Evolutionary conservation across 78 protist species (phyloP).

Genomic region (Polysphondylium violaceum): DNA sequence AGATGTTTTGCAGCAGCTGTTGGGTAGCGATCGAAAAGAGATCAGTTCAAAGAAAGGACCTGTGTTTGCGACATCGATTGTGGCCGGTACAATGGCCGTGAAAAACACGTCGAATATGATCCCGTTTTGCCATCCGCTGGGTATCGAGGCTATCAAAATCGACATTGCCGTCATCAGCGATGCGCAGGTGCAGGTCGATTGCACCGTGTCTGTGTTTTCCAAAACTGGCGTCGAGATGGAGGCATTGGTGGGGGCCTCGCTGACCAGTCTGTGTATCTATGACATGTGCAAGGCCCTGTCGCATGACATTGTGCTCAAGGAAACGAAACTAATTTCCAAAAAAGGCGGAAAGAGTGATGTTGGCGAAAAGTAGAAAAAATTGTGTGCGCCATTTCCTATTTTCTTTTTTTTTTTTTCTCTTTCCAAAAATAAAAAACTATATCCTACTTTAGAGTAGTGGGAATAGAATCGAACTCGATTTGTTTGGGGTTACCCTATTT

Average conservation of each 20-base stretch:
- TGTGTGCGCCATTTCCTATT: background rate
- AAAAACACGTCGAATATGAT: slow-evolving; percentile 83
- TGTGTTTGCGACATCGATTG: slow-evolving; percentile 82
- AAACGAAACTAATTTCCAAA: slow-evolving; percentile 70
- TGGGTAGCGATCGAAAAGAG: slow-evolving; percentile 2
- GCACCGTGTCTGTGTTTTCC: background rate
- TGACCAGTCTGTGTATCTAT: slow-evolving; percentile 84
- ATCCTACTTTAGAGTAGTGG: no score
- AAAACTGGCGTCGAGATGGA: slow-evolving; percentile 95
- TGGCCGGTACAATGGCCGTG: slow-evolving; percentile 92
- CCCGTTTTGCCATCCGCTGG: slow-evolving; percentile 91
- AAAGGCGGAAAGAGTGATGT: slow-evolving; percentile 86
- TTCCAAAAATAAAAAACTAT: background rate
- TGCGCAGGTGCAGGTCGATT: slow-evolving; percentile 11
- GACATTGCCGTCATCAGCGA: slow-evolving; percentile 3
- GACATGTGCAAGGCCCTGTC: slow-evolving; percentile 92
- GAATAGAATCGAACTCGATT: no score
- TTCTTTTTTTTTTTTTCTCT: background rate
- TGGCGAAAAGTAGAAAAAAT: background rate
- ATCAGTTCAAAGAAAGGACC: slow-evolving; percentile 83
- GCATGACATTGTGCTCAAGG: slow-evolving; percentile 75
- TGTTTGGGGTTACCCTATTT: no score
- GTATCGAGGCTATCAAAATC: slow-evolving; percentile 62
- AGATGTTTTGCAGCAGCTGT: slow-evolving; percentile 10
- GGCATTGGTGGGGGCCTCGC: slow-evolving; percentile 88